Base-by-base conservation (phyloP, 2,329 filamentous ascomycete genomes). In the Berkeleyomyces rouxiae region DNA sequence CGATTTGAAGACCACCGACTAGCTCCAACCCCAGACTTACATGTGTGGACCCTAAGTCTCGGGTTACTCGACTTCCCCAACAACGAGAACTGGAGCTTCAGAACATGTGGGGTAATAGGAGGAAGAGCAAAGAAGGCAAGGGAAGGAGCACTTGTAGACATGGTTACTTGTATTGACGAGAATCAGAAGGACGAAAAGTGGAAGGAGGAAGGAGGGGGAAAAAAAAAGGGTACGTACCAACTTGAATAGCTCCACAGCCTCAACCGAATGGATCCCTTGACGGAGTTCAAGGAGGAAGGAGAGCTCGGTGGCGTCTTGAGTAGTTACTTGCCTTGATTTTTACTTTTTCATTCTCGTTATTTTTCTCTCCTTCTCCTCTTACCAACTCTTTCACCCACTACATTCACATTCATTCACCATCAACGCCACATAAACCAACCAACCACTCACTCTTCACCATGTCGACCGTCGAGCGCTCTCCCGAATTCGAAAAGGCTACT, bases 401-500 rank as follows among this genome's bases (percentile, higher is more conserved):
- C 42, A 53, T 37, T 59, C 23, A 36, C 16, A 10, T 46, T 51
- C 36, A 31, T 49, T 49, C 42, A 33, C 16, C 7, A 23, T 57
- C 33, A 4, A 31, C 13, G 49, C 40, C 53, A 51, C 40, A 55
- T 57, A 47, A 53, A 62, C 61, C 53, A 53, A 61, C 46, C 64
- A 51, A 16, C 61, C 65, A 40, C 63, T 59, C 64, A 55, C 36
- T 65, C 53, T 64, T 64, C 69, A 74, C 64, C 67, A 79, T 79
- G 76, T 47, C 71, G 61, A 73, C 73, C 49, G 33, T 53, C n/a
- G 2, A 9, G 7, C 49, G 33, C 68, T 75, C 70, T 68, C 71
- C 72, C 61, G 77, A 74, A 64, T 84, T 83, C 76, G 68, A 81
- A 67, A 77, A 75, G 72, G 84, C 84, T 66, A 76, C 79, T 68